A percentile compares a stretch with the other conserved stretches of the same genome.
Conservation (phyloP, 2,329 filamentous ascomycete species). For the Paramyrothecium sp. region DNA sequence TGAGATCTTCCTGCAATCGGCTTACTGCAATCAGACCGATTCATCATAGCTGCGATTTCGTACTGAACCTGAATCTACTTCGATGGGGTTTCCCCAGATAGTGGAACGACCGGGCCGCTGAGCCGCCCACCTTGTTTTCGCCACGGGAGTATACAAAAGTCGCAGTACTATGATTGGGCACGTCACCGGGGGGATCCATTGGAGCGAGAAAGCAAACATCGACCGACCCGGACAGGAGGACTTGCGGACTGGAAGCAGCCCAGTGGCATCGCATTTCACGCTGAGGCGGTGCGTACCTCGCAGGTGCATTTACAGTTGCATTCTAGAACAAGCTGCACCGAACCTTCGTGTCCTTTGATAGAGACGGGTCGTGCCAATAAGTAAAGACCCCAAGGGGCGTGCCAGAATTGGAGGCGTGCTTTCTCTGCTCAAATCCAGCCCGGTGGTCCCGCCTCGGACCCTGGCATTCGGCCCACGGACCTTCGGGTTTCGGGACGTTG, state of each 20-base stretch:
- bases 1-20: not conserved
- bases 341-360: not conserved
- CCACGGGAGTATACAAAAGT: not conserved
- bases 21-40: not conserved
- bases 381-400: not conserved
- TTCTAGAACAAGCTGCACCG: not conserved
- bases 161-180: not conserved
- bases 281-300: not conserved
- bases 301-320: not conserved
- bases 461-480: conserved; percentile 5
- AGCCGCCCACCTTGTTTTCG: not conserved
- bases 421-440: not conserved
- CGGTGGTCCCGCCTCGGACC: not conserved
- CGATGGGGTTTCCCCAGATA: not conserved
- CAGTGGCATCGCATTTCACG: not conserved
- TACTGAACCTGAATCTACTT: not conserved
- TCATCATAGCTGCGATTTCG: not conserved
- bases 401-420: not conserved
- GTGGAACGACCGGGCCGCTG: not conserved
- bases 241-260: too few species aligned
- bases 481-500: conserved; percentile 9
- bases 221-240: too few species aligned
- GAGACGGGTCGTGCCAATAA: not conserved
- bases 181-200: not conserved
- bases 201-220: too few species aligned